phyloP scores from a whole-genome alignment of 176 grass and related monocot species.

The Musa troglodytarum region DNA sequence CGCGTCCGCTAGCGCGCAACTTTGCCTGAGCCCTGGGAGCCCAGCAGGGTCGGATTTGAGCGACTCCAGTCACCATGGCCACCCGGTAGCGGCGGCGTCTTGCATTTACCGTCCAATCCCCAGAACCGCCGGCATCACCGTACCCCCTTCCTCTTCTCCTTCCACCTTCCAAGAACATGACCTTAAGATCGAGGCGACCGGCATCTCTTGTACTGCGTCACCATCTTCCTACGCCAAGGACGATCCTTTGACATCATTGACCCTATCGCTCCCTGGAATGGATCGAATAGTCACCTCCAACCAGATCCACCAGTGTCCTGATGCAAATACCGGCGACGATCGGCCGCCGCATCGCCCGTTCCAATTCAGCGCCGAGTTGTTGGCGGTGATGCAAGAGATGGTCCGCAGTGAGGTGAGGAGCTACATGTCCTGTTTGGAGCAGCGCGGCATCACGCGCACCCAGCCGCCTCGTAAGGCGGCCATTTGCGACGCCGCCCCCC shows the following conservation, averaged over 20 bases:
- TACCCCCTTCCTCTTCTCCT: neutral
- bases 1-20: neutral
- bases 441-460: neutral
- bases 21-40: constrained; percentile 3
- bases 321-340: neutral
- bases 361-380: constrained; percentile 40
- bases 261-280: neutral
- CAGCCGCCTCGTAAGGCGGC: constrained; percentile 15
- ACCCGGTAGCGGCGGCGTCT: neutral
- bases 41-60: neutral
- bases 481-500: constrained; percentile 30
- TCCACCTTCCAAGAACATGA: neutral
- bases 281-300: neutral
- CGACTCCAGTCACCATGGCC: neutral
- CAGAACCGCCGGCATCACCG: neutral
- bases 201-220: neutral
- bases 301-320: neutral
- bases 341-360: neutral
- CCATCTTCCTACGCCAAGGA: neutral
- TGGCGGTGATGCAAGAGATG: constrained; percentile 76
- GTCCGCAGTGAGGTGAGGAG: constrained; percentile 78
- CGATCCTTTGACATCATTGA: neutral
- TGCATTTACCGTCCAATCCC: neutral
- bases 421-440: constrained; percentile 54
- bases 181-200: neutral